Evolutionary conservation across 768 basidiomycete species (phyloP), one percentile per base, ranked within the genome.

Genomic region (Lactifluus pinguis): DNA sequence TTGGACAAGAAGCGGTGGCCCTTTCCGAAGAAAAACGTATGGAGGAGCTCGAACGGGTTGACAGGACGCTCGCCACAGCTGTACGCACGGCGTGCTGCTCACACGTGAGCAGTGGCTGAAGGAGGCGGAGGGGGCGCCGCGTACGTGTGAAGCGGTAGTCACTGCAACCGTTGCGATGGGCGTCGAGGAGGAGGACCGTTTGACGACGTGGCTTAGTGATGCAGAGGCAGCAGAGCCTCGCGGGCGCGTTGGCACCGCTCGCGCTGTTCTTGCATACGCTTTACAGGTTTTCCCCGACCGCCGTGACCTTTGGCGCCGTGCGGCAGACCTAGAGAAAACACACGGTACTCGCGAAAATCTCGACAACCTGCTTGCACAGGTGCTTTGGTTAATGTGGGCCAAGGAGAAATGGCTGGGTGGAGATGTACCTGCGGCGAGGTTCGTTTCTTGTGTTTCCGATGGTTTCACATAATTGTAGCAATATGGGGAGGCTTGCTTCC

Each of bases 381-480:
- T 93, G 0, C 77, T 99, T 6, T 98, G 97, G 97, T 80, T 98
- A 36, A 98, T 98, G 94, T 83, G 87, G 53, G 97, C 95, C 3
- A 99, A 99, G 74, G 95, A 98, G 76, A 91, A 92, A 71, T 99
- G 95, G 95, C 70, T 92, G 15, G 76, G 79, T 11, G 91, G 90
- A 7, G 91, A 98, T 68, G 91, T 98, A 13, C 83, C 86, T 2
- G 88, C 86, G n/a, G 92, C 97, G 2, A 87, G 94, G 39, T n/a
- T n/a, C n/a, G n/a, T n/a, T n/a, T n/a, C n/a, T n/a, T n/a, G n/a
- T n/a, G n/a, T n/a, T n/a, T n/a, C n/a, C n/a, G n/a, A n/a, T n/a
- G n/a, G n/a, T n/a, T n/a, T n/a, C n/a, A n/a, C n/a, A n/a, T n/a
- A n/a, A n/a, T n/a, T n/a, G n/a, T n/a, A n/a, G n/a, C n/a, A n/a